Conservation (phyloP, 2,329 filamentous ascomycete species). For the Phyllosticta ampelicida region DNA sequence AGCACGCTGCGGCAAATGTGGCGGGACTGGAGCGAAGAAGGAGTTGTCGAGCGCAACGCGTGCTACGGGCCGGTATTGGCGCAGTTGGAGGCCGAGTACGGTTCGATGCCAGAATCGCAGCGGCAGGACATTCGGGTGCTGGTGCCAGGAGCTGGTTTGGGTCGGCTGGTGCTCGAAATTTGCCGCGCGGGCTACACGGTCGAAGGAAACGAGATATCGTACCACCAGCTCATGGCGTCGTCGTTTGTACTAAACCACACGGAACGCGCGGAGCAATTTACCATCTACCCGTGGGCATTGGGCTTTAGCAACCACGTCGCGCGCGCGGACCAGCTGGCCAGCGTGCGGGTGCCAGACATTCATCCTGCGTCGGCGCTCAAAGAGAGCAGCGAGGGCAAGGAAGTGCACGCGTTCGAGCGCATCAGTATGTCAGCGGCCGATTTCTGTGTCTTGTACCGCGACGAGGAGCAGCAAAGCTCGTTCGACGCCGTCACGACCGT, state of each 20-base stretch:
- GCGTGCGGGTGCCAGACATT: constrained; percentile 69
- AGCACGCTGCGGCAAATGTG: constrained; percentile 91
- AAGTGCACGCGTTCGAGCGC: constrained; percentile 41
- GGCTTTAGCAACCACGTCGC: constrained; percentile 76
- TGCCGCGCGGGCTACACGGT: constrained; percentile 59
- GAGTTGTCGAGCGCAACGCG: constrained; percentile 59
- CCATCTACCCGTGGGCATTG: constrained; percentile 75
- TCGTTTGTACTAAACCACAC: constrained; percentile 64
- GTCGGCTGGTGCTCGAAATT: constrained; percentile 80
- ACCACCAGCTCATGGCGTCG: constrained; percentile 87
- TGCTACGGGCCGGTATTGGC: constrained; percentile 65
- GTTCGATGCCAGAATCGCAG: constrained; percentile 11
- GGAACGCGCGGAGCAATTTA: constrained; percentile 49
- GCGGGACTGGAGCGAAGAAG: constrained; percentile 83
- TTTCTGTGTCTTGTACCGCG: constrained; percentile 75
- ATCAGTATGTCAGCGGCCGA: constrained; percentile 95
- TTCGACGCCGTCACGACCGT: constrained; percentile 83
- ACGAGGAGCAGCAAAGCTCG: constrained; percentile 45
- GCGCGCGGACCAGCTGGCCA: constrained; percentile 62
- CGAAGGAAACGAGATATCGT: constrained; percentile 91
- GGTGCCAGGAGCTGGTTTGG: constrained; percentile 82
- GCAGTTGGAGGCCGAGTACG: constrained; percentile 46
- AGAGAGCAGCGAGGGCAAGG: constrained; percentile 12
- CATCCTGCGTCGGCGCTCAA: constrained; percentile 29
- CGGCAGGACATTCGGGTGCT: constrained; percentile 49